Base-by-base conservation (phyloP, 1,284 basidiomycete species). In the Agroathelia rolfsii region DNA sequence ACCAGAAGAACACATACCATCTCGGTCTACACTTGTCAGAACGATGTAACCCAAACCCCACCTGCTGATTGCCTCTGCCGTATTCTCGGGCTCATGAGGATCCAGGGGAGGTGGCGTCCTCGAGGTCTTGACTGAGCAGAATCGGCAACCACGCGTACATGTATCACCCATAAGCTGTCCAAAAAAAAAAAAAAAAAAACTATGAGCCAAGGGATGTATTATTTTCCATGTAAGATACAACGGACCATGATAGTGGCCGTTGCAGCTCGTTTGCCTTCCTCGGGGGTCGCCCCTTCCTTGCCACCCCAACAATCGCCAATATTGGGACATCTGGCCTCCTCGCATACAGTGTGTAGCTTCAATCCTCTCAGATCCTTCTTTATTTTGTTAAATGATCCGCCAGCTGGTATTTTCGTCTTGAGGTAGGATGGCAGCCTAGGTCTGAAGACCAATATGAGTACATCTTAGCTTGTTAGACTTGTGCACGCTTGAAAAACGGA, bases 281-380 rank as follows among this genome's bases (percentile, higher is more conserved):
- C 69, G 36, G 78, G 76, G 13, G 76, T 76, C n/a, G 63, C 70
- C 33, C 72, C 76, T 28, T 78, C 69, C 46, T 79, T 82, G 2
- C 93, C 93, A 31, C 95, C 93, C 95, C 95, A 99, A 56, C 95
- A 99, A 51, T 98, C 94, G 18, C 94, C 95, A 37, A 98, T 97
- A 51, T 99, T 99, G 1, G 95, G 95, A 66, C 95, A 99, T 40
- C 93, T 75, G 16, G 95, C 95, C 58, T 99, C 95, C 57, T 99
- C 95, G 50, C 95, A 99, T 1, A 99, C 95, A 0, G 95, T 99
- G 50, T 94, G 89, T 30, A 99, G 63, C 6, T 76, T 76, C 1
- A 99, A 70, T 1, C 92, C 93, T 35, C 95, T 71, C 13, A 99
- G 66, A 54, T 99, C 95, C 46, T 84, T 85, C 71, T 95, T 97